phyloP scores from a whole-genome alignment of 1,284 basidiomycete genomes.

The Schizophyllum amplum region DNA sequence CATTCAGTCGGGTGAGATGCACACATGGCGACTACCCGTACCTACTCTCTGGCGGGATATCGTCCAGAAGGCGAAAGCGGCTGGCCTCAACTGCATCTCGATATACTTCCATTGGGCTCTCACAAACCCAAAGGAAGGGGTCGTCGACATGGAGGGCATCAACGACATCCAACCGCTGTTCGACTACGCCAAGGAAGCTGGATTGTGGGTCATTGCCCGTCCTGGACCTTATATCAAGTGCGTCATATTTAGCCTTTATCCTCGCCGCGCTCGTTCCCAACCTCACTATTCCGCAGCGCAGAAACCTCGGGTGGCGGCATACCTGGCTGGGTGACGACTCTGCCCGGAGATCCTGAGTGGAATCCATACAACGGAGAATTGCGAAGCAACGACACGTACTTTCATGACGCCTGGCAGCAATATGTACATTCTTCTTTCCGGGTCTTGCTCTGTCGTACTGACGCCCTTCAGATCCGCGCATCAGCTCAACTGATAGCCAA shows the following conservation, averaged over 20 bases:
- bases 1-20: conserved; percentile 40
- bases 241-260: neutral
- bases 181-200: conserved; percentile 20
- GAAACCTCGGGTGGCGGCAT: conserved; percentile 46
- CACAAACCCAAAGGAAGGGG: conserved; percentile 17
- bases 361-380: conserved; percentile 28
- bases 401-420: conserved; percentile 33
- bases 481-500: conserved; percentile 32
- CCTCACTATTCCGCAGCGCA: conserved; percentile 45
- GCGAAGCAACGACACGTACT: conserved; percentile 18
- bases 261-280: too few species aligned
- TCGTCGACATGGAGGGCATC: conserved; percentile 18
- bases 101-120: conserved; percentile 21
- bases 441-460: neutral
- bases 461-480: conserved; percentile 21
- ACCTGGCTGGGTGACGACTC: conserved; percentile 42
- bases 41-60: conserved; percentile 77
- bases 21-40: conserved; percentile 65
- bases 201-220: conserved; percentile 18
- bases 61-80: conserved; percentile 71
- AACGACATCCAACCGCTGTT: conserved; percentile 20
- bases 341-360: conserved; percentile 29
- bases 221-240: conserved; percentile 12
- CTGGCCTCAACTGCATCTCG: conserved; percentile 19
- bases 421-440: conserved; percentile 21